These are phyloP conservation scores for Aegilops tauschii DNA, from an alignment of 176 grass and related monocot species.

Conservation along the genomic window DNA sequence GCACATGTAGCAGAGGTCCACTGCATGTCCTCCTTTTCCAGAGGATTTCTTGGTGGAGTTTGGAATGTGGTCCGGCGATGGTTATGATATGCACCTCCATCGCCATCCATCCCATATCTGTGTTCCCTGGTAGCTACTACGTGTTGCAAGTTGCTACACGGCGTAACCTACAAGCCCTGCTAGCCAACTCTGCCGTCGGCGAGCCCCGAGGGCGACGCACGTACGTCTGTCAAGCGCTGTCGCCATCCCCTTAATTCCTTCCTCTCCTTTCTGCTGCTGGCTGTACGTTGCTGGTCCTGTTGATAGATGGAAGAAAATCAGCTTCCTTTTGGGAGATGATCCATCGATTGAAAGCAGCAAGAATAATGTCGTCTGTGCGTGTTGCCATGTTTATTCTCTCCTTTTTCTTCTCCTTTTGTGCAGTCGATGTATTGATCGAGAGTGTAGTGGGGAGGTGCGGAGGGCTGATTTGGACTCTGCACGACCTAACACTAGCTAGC, in stretches of 20 bases:
- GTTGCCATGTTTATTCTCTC: background rate
- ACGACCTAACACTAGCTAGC: background rate
- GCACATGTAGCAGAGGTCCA: background rate
- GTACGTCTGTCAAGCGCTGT: background rate
- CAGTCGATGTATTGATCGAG: background rate
- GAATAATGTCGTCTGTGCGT: too few species aligned
- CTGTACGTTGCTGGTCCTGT: background rate
- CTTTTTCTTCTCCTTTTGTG: background rate
- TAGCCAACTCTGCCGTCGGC: background rate
- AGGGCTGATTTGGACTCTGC: background rate
- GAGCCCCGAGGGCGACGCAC: too few species aligned
- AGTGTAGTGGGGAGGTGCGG: too few species aligned
- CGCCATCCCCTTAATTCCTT: background rate
- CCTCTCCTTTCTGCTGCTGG: background rate
- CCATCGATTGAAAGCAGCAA: too few species aligned
- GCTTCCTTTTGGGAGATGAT: background rate
- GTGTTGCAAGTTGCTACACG: slow-evolving; percentile 26
- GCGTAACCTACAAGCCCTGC: slow-evolving; percentile 3
- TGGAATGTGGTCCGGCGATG: background rate
- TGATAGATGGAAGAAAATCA: background rate
- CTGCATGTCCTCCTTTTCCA: background rate
- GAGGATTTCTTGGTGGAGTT: slow-evolving; percentile 9
- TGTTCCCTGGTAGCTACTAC: background rate
- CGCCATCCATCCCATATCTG: background rate
- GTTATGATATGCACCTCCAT: background rate